Conservation (phyloP, 1,139 yeast species). For the Taphrina pruni region DNA sequence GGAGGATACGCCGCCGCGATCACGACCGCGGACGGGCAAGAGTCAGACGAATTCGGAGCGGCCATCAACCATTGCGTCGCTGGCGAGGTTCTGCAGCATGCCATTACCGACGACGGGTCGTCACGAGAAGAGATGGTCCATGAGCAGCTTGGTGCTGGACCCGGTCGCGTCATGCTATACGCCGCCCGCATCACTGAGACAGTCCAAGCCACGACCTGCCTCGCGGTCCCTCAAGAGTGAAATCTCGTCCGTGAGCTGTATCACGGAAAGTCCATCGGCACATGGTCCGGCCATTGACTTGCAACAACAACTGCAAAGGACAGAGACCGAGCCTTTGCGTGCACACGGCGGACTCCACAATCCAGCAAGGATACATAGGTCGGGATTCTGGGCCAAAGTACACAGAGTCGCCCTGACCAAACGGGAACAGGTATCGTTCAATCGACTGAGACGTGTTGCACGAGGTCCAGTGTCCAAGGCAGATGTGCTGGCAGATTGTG, state of each 20-base stretch:
- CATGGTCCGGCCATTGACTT: background rate
- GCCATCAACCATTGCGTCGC: background rate
- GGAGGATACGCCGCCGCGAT: constrained; percentile 2
- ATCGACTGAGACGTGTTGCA: constrained; percentile 1
- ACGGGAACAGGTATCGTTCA: constrained; percentile 9
- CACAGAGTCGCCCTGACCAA: background rate
- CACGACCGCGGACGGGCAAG: background rate
- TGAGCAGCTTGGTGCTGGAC: background rate
- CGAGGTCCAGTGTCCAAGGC: constrained; percentile 13
- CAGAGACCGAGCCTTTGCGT: background rate
- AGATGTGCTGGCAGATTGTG: constrained; percentile 9
- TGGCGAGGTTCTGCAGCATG: background rate
- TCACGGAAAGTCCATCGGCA: background rate
- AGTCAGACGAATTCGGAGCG: constrained; percentile 2
- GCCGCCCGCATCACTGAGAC: background rate
- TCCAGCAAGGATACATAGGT: background rate
- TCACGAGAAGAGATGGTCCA: background rate
- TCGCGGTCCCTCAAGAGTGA: background rate
- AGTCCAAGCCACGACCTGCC: background rate
- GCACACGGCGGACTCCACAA: background rate
- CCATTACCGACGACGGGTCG: background rate
- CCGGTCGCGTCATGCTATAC: constrained; percentile 1
- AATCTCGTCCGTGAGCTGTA: background rate
- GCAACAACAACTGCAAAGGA: background rate
- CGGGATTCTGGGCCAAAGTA: constrained; percentile 20